These are phyloP conservation scores for Heliamphora exappendiculata DNA, from an alignment of 148 eudicot species.

Conservation along the genomic window DNA sequence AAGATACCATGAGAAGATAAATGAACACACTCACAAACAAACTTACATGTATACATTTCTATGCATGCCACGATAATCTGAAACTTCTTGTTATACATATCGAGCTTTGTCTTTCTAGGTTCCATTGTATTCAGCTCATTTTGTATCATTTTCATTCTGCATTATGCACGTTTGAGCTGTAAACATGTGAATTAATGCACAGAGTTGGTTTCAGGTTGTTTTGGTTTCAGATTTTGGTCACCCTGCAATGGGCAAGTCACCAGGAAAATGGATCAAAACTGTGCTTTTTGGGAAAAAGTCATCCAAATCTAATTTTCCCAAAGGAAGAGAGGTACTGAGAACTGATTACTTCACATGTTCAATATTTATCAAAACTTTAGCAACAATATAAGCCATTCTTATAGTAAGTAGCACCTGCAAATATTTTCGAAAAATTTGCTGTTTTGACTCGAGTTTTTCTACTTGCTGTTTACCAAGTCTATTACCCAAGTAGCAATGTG, in stretches of 20 bases:
- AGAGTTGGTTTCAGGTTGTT: not conserved
- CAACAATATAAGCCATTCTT: not conserved
- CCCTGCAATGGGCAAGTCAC: constrained; percentile 14
- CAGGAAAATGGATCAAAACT: constrained; percentile 21
- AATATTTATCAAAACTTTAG: not conserved
- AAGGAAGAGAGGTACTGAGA: constrained; percentile 32
- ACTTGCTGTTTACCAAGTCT: not conserved
- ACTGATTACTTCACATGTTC: not conserved
- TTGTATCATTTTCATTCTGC: not conserved
- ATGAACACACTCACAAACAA: no score
- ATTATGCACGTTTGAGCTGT: not conserved
- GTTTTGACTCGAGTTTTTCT: not conserved
- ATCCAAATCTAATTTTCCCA: constrained; percentile 31
- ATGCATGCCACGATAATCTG: no score
- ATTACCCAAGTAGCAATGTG: no score
- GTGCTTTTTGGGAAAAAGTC: constrained; percentile 34
- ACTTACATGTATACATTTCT: no score
- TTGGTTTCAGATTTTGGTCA: not conserved
- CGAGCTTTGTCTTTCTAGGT: no score
- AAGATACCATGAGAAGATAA: no score
- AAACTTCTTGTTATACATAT: no score
- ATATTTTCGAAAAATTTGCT: not conserved
- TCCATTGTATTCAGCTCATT: not conserved
- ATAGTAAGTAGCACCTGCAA: not conserved
- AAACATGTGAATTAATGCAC: not conserved